Conservation (phyloP, 495 filamentous ascomycete species). For the Bacidia rubella region DNA sequence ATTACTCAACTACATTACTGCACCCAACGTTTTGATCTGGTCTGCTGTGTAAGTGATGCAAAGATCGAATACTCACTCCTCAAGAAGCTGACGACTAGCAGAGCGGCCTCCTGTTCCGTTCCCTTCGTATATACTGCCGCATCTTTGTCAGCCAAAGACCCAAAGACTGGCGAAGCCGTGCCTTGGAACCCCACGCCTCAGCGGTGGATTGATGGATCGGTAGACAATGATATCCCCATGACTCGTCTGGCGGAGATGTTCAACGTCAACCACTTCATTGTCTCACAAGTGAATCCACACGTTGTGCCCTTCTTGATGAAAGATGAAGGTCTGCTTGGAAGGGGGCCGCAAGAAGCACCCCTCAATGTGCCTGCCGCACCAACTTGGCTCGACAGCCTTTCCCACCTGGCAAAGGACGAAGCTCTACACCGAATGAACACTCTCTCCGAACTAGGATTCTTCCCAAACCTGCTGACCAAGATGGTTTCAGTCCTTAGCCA, state of each 20-base stretch:
- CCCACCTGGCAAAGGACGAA: conserved; percentile 69
- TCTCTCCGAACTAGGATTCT: conserved; percentile 68
- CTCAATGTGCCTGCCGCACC: conserved; percentile 26
- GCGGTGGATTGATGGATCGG: conserved; percentile 83
- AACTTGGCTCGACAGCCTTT: conserved; percentile 53
- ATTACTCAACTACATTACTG: conserved; percentile 83
- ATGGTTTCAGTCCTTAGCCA: conserved; percentile 69
- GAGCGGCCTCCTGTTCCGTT: conserved; percentile 83
- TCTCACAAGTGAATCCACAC: conserved; percentile 91
- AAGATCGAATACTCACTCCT: not conserved
- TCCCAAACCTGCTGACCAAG: conserved; percentile 70
- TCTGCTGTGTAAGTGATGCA: conserved; percentile 61
- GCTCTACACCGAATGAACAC: conserved; percentile 68
- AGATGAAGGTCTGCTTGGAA: conserved; percentile 43
- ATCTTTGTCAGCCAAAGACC: conserved; percentile 71
- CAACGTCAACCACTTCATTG: conserved; percentile 96
- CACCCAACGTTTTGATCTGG: conserved; percentile 91
- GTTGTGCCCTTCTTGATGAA: conserved; percentile 75
- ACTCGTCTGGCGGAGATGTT: conserved; percentile 86
- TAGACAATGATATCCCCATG: conserved; percentile 92
- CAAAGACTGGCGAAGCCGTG: conserved; percentile 58
- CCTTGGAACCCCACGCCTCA: conserved; percentile 77
- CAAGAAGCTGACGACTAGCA: conserved; percentile 22
- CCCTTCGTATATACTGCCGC: conserved; percentile 72
- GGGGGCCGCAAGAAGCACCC: conserved; percentile 25